Evolutionary conservation across 1,284 basidiomycete species (phyloP).

Genomic region (Coniophora puteana): DNA sequence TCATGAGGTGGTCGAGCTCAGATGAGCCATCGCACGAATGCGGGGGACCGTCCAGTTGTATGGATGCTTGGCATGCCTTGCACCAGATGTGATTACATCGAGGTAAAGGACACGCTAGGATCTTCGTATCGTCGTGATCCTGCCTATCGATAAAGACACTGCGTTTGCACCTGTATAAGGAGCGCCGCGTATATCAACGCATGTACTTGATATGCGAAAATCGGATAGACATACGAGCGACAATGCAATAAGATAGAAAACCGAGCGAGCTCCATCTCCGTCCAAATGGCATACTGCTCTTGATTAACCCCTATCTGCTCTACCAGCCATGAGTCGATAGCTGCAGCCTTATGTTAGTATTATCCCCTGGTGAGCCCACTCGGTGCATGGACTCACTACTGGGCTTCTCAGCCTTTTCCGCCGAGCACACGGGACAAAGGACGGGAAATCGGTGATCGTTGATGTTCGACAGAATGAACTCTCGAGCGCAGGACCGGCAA

Average conservation of each 20-base stretch:
- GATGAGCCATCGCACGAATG: constrained; percentile 59
- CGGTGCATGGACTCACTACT: too few species aligned
- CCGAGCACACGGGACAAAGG: constrained; percentile 52
- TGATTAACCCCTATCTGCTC: constrained; percentile 48
- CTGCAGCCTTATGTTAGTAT: too few species aligned
- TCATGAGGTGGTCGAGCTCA: constrained; percentile 52
- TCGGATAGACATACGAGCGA: constrained; percentile 17
- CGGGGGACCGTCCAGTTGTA: constrained; percentile 33
- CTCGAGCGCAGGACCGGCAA: constrained; percentile 51
- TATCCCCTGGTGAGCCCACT: too few species aligned
- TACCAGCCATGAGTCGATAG: too few species aligned
- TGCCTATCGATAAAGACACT: constrained; percentile 45
- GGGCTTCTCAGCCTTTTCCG: constrained; percentile 19
- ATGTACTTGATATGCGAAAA: background rate
- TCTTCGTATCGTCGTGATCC: constrained; percentile 38
- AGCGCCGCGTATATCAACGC: background rate
- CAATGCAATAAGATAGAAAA: constrained; percentile 48
- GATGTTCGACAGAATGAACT: constrained; percentile 44
- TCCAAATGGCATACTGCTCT: constrained; percentile 41
- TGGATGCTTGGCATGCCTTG: constrained; percentile 46
- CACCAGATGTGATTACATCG: constrained; percentile 51
- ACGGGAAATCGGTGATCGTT: constrained; percentile 56
- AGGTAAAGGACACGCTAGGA: constrained; percentile 42
- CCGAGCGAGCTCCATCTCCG: constrained; percentile 50
- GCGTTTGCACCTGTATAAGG: constrained; percentile 37